These are phyloP conservation scores for Pythium apleroticum DNA, from an alignment of 352 stramenopile genomes.

Conservation along the genomic window DNA sequence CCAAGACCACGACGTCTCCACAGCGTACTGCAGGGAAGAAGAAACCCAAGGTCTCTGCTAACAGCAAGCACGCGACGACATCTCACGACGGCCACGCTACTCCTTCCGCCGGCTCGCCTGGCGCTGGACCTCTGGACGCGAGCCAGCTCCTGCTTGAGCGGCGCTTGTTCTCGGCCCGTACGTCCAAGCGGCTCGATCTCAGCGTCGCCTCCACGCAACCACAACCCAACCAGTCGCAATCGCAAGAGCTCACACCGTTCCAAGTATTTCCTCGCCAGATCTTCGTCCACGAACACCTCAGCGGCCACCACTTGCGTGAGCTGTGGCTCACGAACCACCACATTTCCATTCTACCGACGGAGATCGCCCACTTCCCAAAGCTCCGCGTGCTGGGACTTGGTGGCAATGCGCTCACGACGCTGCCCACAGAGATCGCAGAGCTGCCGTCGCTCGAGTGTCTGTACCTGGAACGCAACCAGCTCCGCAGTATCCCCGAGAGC, in stretches of 20 bases:
- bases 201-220: slow-evolving; percentile 26
- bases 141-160: slow-evolving; percentile 26
- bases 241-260: slow-evolving; percentile 5
- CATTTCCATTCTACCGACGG: slow-evolving; percentile 36
- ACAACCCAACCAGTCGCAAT: neutral
- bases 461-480: slow-evolving; percentile 64
- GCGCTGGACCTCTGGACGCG: neutral
- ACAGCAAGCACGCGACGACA: neutral
- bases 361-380: slow-evolving; percentile 44
- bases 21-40: neutral
- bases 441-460: slow-evolving; percentile 48
- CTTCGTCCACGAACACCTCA: slow-evolving; percentile 31
- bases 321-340: slow-evolving; percentile 73
- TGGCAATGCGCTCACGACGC: slow-evolving; percentile 48
- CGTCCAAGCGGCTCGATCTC: slow-evolving; percentile 41
- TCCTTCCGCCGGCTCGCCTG: no score
- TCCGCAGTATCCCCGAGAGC: slow-evolving; percentile 38
- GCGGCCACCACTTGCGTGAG: slow-evolving; percentile 42
- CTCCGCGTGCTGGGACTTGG: slow-evolving; percentile 60
- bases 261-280: slow-evolving; percentile 48
- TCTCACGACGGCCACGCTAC: neutral
- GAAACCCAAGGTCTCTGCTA: neutral
- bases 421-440: slow-evolving; percentile 42
- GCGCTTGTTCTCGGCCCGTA: slow-evolving; percentile 30
- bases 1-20: neutral